Base-by-base conservation (phyloP, 345 rosid genomes). In the Gossypium turneri region DNA sequence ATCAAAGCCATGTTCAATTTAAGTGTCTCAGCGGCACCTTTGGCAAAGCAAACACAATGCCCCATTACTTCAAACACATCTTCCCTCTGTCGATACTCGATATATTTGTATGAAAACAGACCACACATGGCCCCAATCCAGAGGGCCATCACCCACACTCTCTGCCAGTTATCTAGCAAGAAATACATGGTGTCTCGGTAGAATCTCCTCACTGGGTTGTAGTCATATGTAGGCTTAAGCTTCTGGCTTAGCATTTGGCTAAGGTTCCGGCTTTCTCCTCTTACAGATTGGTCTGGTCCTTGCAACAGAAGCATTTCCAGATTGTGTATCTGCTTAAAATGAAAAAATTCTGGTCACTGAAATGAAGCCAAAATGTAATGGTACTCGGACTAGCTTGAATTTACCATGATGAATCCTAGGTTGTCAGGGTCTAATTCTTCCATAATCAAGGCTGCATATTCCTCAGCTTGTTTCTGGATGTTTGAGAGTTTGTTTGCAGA, bases 1-100 rank as follows among this genome's bases (percentile, higher is more conserved):
- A 92, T 88, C 70, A 92, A 70, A 70, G 97, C 97, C 97, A 92
- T 92, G 74, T 92, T 92, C 1, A 92, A 78, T 75, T 92, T 92
- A 0, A 88, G 68, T 1, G 87, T 90, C 79, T 92, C 97, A 0
- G 93, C 94, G 24, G 91, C 97, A 43, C 97, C 97, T 74, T 92
- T 92, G 17, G 97, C 97, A 57, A 85, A 63, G 78, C 94, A 90
- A 2, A 92, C 94, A 65, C 97, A 92, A 27, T 55, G 29, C 0
- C 92, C 89, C 94, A 92, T 86, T 7, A 90, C 97, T 22, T 76
- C n/a, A 72, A 79, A 92, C 19, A 86, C 92, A 9, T 69, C 97
- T 34, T 79, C 90, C 71, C 86, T 84, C 52, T 41, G 57, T 51
- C 76, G 70, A 72, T 92, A 92, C 10, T 90, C 90, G 3, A 87